phyloP scores from a whole-genome alignment of 139 green algal genomes.

The Chara braunii region DNA sequence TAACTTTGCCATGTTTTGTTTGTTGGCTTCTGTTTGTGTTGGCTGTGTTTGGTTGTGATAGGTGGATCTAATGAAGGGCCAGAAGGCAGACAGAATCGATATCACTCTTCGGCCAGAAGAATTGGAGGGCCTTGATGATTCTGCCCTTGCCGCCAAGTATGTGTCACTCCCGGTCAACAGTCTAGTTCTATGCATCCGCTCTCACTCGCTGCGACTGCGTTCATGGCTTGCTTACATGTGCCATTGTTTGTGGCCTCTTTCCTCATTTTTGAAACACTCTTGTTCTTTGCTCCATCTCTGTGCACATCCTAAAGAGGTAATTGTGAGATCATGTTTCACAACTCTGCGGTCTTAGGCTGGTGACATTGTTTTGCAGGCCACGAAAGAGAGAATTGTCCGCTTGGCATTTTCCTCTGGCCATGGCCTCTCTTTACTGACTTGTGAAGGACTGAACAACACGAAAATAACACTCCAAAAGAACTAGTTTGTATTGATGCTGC shows the following conservation, averaged over 20 bases:
- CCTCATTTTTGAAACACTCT: neutral
- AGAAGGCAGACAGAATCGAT: slow-evolving; percentile 65
- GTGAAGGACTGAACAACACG: neutral
- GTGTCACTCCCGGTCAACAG: neutral
- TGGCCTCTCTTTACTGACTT: neutral
- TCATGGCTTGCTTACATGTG: neutral
- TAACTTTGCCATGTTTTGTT: neutral
- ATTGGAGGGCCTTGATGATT: slow-evolving; percentile 81
- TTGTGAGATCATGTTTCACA: neutral
- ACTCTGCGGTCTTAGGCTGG: neutral
- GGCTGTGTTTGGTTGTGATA: neutral
- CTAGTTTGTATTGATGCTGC: no score
- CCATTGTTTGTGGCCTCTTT: neutral
- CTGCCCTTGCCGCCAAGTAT: slow-evolving; percentile 30
- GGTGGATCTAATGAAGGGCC: slow-evolving; percentile 4
- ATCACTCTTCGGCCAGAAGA: slow-evolving; percentile 83
- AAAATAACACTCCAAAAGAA: neutral
- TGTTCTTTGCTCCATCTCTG: neutral
- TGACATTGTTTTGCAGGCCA: neutral
- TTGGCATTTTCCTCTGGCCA: neutral
- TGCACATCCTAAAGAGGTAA: neutral
- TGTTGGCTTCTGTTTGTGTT: neutral
- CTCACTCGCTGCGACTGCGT: neutral
- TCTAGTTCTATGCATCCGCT: neutral
- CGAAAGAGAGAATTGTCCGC: neutral